Percentiles rank a stretch among this genome's conserved stretches.
phyloP scores from a whole-genome alignment of 2,329 filamentous ascomycete species.

The Diaporthe sp. region DNA sequence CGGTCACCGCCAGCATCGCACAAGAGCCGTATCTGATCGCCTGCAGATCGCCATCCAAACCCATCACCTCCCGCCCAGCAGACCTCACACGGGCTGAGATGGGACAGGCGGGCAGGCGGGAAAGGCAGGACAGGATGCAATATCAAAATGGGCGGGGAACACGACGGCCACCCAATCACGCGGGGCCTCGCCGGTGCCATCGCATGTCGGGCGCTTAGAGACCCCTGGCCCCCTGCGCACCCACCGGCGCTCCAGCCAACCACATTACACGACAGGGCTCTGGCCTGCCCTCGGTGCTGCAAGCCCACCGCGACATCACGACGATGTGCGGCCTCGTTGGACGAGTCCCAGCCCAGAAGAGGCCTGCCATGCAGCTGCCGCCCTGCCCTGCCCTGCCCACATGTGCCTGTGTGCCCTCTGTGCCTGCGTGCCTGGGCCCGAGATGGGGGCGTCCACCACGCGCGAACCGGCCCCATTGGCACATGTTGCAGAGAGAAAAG shows the following conservation, averaged over 20 bases:
- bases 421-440: constrained; percentile 51
- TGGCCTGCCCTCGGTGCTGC: constrained; percentile 46
- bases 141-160: constrained; percentile 34
- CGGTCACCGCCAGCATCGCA: constrained; percentile 26
- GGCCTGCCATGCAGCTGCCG: constrained; percentile 55
- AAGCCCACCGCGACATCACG: constrained; percentile 44
- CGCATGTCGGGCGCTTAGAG: constrained; percentile 39
- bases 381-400: constrained; percentile 40
- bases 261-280: constrained; percentile 48
- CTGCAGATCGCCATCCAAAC: constrained; percentile 35
- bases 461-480: constrained; percentile 54
- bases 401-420: constrained; percentile 49
- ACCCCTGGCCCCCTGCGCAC: constrained; percentile 48
- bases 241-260: constrained; percentile 54
- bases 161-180: constrained; percentile 36
- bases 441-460: constrained; percentile 52
- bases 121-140: constrained; percentile 19
- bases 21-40: constrained; percentile 19
- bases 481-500: constrained; percentile 51
- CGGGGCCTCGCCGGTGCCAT: constrained; percentile 8
- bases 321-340: constrained; percentile 42
- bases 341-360: constrained; percentile 53
- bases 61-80: constrained; percentile 2
- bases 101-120: background rate
- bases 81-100: background rate